Base-by-base conservation (phyloP, 2,329 filamentous ascomycete species). In the Cladosporium oxysporum region DNA sequence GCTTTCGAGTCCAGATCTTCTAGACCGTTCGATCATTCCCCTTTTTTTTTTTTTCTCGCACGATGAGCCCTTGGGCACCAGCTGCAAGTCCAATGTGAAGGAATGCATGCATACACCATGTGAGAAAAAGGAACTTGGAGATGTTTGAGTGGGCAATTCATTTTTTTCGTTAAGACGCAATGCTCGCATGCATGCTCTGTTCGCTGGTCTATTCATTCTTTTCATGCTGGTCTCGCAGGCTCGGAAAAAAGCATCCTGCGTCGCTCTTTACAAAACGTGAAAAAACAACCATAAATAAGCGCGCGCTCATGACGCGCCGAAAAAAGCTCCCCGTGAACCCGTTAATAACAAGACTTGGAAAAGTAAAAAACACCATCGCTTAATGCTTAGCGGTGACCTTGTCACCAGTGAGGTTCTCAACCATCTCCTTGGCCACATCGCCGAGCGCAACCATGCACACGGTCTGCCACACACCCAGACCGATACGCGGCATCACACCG, bases 381-480 rank as follows among this genome's bases (percentile, higher is more conserved):
- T 85, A 88, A 79, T 89, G 87, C 82, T 89, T 89, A 50, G 86
- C 86, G 68, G 86, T 88, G 73, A 88, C 86, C 67, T 78, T 74
- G 41, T 89, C 87, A 72, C 87, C 87, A 47, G 87, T 89, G 73
- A 87, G 77, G 79, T 87, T 88, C 80, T 88, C 86, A 69, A 89
- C 86, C 72, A 82, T 81, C 73, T 89, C 87, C 77, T 89, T 89
- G 69, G 87, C 87, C 76, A 87, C 87, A 83, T 98, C 95, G 82
- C 95, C 95, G 81, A 98, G 86, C 76, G 94, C 95, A 82, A 99
- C 95, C 95, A 99, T 99, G 87, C 95, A 99, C 77, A 99, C 91
- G 69, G 95, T 99, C 87, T 99, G 95, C 95, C 95, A 99, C 83
- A 99, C 88, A 78, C 95, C 90, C 70, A 99, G 89, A 73, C 93